Evolutionary conservation across 208 protist species (phyloP).

Genomic region (Naegleria fowleri): DNA sequence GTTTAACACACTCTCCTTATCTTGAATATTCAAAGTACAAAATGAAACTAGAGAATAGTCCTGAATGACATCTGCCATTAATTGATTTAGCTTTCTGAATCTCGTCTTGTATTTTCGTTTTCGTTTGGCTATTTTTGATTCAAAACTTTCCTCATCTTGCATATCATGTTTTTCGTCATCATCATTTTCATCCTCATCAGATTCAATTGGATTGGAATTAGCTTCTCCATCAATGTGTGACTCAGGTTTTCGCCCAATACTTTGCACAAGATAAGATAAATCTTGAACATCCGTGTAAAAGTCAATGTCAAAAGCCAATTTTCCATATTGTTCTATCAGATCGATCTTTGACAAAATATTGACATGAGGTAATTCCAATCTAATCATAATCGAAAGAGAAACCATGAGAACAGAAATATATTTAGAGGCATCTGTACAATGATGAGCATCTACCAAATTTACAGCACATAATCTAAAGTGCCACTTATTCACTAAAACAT

Average conservation of each 20-base stretch:
- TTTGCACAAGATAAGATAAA: slow-evolving; percentile 65
- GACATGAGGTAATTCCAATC: slow-evolving; percentile 84
- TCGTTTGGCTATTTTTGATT: slow-evolving; percentile 47
- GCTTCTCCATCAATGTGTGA: neutral
- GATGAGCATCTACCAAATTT: slow-evolving; percentile 86
- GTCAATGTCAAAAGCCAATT: slow-evolving; percentile 64
- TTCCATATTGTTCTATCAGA: slow-evolving; percentile 54
- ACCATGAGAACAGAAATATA: slow-evolving; percentile 91
- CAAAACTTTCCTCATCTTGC: slow-evolving; percentile 31
- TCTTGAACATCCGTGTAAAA: slow-evolving; percentile 73
- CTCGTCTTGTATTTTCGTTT: slow-evolving; percentile 47
- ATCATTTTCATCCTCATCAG: neutral
- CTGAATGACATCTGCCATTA: slow-evolving; percentile 79
- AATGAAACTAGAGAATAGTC: slow-evolving; percentile 89
- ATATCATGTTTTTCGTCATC: neutral
- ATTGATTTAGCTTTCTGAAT: neutral
- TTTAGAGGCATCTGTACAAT: slow-evolving; percentile 83
- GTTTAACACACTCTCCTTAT: slow-evolving; percentile 47
- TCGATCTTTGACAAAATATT: slow-evolving; percentile 97
- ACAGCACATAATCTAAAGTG: slow-evolving; percentile 53
- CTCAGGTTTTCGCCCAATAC: slow-evolving; percentile 15
- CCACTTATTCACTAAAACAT: slow-evolving; percentile 40
- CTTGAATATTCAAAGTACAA: slow-evolving; percentile 65
- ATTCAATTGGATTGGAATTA: neutral
- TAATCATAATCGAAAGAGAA: slow-evolving; percentile 88